Conservation (phyloP, 1,139 yeast species). For the Yamadazyma spencermartinsiae region DNA sequence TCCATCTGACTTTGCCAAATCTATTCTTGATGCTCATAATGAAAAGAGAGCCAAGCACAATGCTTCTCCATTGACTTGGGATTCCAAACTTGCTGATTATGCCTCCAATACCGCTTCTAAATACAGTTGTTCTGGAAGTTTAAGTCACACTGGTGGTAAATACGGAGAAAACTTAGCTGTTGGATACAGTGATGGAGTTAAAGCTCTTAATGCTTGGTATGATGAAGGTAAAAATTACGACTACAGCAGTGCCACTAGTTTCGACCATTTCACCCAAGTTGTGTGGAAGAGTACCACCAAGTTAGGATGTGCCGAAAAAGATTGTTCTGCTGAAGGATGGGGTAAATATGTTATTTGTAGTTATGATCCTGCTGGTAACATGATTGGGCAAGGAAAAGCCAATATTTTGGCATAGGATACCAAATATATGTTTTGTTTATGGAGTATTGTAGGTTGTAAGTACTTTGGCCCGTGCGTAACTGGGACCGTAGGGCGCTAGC, state of each 20-base stretch:
- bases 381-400: slow-evolving; percentile 43
- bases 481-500: too few relatives aligned
- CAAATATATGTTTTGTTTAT: neutral
- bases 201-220: slow-evolving; percentile 83
- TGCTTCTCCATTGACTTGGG: slow-evolving; percentile 65
- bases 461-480: too few relatives aligned
- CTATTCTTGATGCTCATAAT: slow-evolving; percentile 64
- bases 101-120: slow-evolving; percentile 68
- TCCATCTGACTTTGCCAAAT: slow-evolving; percentile 28
- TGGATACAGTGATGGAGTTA: slow-evolving; percentile 56
- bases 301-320: slow-evolving; percentile 72
- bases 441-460: neutral
- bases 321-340: slow-evolving; percentile 48
- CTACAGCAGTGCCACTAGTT: slow-evolving; percentile 35
- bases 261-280: slow-evolving; percentile 81
- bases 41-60: slow-evolving; percentile 64
- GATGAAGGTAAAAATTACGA: slow-evolving; percentile 62
- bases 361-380: slow-evolving; percentile 54
- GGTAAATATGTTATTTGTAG: slow-evolving; percentile 55
- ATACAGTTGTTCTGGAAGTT: slow-evolving; percentile 67
- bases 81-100: slow-evolving; percentile 53
- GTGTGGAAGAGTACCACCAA: slow-evolving; percentile 72
- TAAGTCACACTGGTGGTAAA: slow-evolving; percentile 72
- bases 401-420: slow-evolving; percentile 8
- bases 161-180: slow-evolving; percentile 88